These are phyloP conservation scores for Aphanomyces astaci DNA, from an alignment of 352 stramenopile genomes.

Conservation along the genomic window DNA sequence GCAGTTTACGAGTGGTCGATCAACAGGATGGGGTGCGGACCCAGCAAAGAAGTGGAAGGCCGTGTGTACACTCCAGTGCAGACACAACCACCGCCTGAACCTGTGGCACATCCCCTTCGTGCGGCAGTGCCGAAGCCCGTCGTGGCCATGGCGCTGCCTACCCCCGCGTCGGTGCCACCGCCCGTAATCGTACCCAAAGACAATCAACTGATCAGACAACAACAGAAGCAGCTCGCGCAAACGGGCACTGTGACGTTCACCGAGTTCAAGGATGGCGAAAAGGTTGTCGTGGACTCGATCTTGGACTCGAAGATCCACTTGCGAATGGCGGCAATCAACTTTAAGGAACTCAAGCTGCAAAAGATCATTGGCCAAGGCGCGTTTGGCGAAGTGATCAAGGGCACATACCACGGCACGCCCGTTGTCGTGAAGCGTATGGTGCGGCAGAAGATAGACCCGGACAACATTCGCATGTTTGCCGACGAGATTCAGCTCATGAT, in stretches of 20 bases:
- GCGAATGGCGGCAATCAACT: slow-evolving; percentile 85
- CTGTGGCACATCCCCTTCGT: neutral
- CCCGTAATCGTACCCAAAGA: neutral
- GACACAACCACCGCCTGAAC: neutral
- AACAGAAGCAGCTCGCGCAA: neutral
- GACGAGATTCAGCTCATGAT: slow-evolving; percentile 88
- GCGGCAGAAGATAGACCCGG: slow-evolving; percentile 82
- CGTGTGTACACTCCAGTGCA: neutral
- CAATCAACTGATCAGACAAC: neutral
- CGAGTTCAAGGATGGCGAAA: slow-evolving; percentile 82
- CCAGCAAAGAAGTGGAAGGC: neutral
- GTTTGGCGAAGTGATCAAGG: slow-evolving; percentile 84
- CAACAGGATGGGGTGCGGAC: neutral
- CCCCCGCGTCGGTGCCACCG: neutral
- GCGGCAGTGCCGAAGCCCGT: neutral
- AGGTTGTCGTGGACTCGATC: slow-evolving; percentile 83
- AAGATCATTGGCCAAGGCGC: slow-evolving; percentile 81
- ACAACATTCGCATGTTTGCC: slow-evolving; percentile 84
- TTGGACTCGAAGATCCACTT: slow-evolving; percentile 81
- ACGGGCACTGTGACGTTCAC: slow-evolving; percentile 68
- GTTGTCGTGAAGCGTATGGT: slow-evolving; percentile 86
- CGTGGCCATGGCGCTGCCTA: neutral
- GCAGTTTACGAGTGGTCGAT: neutral
- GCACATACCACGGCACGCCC: slow-evolving; percentile 80
- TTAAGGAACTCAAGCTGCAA: slow-evolving; percentile 81